Evolutionary conservation across 1,139 yeast genomes (phyloP), one percentile per base, ranked within the genome.

Genomic region (Geotrichum carabidarum): DNA sequence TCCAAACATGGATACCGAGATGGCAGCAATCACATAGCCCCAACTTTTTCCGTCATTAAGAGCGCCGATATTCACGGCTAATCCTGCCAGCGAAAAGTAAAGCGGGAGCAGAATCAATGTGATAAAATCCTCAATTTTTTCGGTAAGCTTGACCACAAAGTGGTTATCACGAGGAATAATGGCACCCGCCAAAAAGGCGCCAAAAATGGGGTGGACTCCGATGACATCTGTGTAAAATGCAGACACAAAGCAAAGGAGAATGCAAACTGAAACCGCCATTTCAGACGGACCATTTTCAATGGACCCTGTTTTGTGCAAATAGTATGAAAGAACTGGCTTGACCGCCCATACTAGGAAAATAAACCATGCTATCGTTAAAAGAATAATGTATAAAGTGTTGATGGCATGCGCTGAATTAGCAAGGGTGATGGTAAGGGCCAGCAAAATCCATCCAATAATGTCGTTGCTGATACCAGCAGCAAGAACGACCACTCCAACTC

Each of bases 401-500:
- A 84, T 79, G 0, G 86, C 84, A 47, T 79, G 77, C n/a, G 81
- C 78, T 0, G 91, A 75, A 66, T 84, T 86, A 8, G 91, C 90
- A 58, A 86, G 74, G 12, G 91, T 85, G 49, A 86, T 84, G 51
- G 84, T 81, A 58, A 86, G 74, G 0, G 94, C 94, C 59, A 86
- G 76, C 54, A 86, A 71, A 56, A 86, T 80, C 95, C 94, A 86
- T 2, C 94, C 94, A n/a, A 84, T 68, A 62, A 86, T 78, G 66
- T 86, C 95, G 65, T 86, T 86, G 46, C 83, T 78, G 56, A 86
- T 84, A 50, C 94, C 95, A 1, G 94, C 93, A 2, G 91, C 86
- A 53, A 86, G 72, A 12, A 84, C 93, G 51, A 86, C 79, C n/a
- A 84, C 80, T 36, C 94, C 94, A 8, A 85, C 90, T 56, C 86